Conservation (phyloP, 768 basidiomycete genomes). For the Neoboletus brunneissimus region DNA sequence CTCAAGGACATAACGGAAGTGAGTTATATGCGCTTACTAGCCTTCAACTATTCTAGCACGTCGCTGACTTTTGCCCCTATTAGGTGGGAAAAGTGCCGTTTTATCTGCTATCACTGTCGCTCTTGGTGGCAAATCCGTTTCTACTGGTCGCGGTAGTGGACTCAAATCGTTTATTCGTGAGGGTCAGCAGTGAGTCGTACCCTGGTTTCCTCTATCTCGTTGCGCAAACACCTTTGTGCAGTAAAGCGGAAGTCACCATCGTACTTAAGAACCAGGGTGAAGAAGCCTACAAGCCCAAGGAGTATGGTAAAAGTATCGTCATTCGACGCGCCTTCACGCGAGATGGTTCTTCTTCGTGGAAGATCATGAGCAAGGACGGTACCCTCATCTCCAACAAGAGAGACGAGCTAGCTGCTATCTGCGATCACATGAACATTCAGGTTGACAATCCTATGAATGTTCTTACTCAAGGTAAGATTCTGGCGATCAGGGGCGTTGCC, state of each 20-base stretch:
- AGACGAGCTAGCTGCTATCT: conserved; percentile 83
- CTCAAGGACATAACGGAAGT: conserved; percentile 89
- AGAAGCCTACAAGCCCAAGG: conserved; percentile 80
- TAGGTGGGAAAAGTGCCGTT: conserved; percentile 94
- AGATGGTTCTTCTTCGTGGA: conserved; percentile 77
- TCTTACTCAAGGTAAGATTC: conserved; percentile 68
- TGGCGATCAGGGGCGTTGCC: not conserved
- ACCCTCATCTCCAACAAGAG: conserved; percentile 70
- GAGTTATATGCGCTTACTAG: conserved; percentile 32
- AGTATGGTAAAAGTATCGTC: conserved; percentile 84
- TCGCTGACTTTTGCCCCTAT: conserved; percentile 4
- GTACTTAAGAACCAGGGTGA: conserved; percentile 86
- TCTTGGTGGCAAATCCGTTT: conserved; percentile 88
- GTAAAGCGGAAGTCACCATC: conserved; percentile 68
- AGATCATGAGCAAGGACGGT: conserved; percentile 70
- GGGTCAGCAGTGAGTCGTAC: conserved; percentile 61
- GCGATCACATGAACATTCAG: conserved; percentile 95
- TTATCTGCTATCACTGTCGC: conserved; percentile 91
- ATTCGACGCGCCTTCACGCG: conserved; percentile 80
- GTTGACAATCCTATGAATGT: conserved; percentile 97
- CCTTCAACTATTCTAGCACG: not conserved
- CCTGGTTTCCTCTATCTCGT: not conserved
- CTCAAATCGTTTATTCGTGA: conserved; percentile 84
- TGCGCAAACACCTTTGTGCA: conserved; percentile 38
- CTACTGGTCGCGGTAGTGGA: conserved; percentile 85